phyloP scores from a whole-genome alignment of 768 basidiomycete genomes.

The Roridomyces roridus region DNA sequence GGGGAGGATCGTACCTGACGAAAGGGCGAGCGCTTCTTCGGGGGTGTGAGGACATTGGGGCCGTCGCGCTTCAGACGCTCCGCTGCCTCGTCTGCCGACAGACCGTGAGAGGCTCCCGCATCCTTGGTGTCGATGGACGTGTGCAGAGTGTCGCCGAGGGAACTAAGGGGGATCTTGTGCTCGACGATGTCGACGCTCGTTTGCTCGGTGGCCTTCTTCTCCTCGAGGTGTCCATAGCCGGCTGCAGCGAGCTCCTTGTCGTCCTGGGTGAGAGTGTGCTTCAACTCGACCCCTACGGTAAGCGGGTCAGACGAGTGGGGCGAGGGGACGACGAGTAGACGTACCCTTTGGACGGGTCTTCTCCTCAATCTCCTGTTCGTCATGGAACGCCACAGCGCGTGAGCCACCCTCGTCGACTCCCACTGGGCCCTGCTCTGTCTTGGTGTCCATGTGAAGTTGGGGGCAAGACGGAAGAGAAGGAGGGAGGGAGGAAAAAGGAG shows the following conservation, averaged over 20 bases:
- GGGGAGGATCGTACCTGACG: slow-evolving; percentile 53
- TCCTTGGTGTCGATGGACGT: slow-evolving; percentile 62
- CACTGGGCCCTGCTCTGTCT: slow-evolving; percentile 1
- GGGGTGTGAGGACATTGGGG: slow-evolving; percentile 68
- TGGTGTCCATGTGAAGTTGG: slow-evolving; percentile 1
- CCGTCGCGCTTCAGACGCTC: slow-evolving; percentile 62
- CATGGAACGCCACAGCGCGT: slow-evolving; percentile 60
- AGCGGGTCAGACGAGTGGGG: neutral
- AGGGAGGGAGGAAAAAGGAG: neutral
- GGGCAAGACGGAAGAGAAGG: neutral
- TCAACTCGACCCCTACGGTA: slow-evolving; percentile 52
- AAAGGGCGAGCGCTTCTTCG: slow-evolving; percentile 68
- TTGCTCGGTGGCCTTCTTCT: slow-evolving; percentile 43
- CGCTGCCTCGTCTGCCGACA: slow-evolving; percentile 59
- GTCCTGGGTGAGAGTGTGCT: slow-evolving; percentile 67
- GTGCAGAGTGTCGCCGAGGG: slow-evolving; percentile 46
- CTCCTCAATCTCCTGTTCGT: slow-evolving; percentile 45
- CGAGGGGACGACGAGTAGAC: neutral
- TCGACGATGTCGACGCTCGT: slow-evolving; percentile 64
- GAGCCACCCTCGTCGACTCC: slow-evolving; percentile 37
- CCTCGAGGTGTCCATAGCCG: slow-evolving; percentile 68
- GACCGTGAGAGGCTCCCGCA: slow-evolving; percentile 54
- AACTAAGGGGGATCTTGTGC: slow-evolving; percentile 52
- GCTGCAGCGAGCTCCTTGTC: slow-evolving; percentile 70
- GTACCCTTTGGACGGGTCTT: slow-evolving; percentile 59